These are phyloP conservation scores for Oemleria cerasiformis DNA, from an alignment of 306 rosid genomes.

Conservation along the genomic window DNA sequence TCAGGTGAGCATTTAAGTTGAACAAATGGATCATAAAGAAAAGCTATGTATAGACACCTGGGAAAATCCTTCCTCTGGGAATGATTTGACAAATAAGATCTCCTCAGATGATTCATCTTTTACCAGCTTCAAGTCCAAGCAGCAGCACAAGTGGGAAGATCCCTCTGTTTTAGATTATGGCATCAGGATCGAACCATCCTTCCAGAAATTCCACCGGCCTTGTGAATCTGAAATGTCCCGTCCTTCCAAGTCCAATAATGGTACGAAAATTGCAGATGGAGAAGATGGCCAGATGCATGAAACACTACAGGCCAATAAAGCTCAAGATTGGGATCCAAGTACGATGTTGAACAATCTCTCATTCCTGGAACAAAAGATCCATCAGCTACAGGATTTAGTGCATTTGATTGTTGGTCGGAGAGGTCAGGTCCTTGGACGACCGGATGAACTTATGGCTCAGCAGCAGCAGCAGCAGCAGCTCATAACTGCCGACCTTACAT, in stretches of 20 bases:
- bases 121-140: constrained; percentile 34
- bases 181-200: constrained; percentile 46
- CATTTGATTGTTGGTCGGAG: constrained; percentile 68
- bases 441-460: constrained; percentile 66
- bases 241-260: constrained; percentile 36
- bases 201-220: constrained; percentile 48
- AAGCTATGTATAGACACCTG: constrained; percentile 48
- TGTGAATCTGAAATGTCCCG: constrained; percentile 34
- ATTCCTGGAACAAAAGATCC: constrained; percentile 82
- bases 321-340: constrained; percentile 80
- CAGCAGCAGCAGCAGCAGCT: constrained; percentile 94
- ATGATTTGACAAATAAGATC: constrained; percentile 36
- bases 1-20: constrained; percentile 15
- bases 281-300: constrained; percentile 43
- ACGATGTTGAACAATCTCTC: constrained; percentile 71
- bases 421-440: constrained; percentile 56
- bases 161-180: constrained; percentile 51
- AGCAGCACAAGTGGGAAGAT: constrained; percentile 49
- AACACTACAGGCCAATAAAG: constrained; percentile 32
- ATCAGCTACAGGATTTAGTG: constrained; percentile 87
- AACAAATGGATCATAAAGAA: constrained; percentile 59
- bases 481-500: constrained; percentile 83
- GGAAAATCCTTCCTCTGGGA: constrained; percentile 47
- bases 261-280: constrained; percentile 34
- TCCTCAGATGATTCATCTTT: constrained; percentile 41